Base-by-base conservation (phyloP, 768 basidiomycete species). In the Fomitopsis pulvina region DNA sequence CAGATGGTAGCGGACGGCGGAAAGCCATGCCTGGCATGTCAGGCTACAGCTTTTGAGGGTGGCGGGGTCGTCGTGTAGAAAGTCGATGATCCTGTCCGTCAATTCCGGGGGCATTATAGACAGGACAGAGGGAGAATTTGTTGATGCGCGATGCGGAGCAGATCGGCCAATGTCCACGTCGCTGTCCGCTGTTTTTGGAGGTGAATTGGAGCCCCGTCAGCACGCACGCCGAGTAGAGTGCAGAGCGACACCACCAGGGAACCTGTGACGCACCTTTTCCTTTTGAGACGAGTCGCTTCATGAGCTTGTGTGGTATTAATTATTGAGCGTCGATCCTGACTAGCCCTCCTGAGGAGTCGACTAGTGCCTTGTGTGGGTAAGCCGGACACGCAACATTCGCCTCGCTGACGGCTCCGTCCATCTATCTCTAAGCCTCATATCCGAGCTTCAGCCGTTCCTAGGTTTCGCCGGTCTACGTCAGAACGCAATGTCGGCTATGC, bases 1-100 rank as follows among this genome's bases (percentile, higher is more conserved):
- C 9, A 47, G 40, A 46, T 59, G 57, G 37, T 48, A 59, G 16
- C 60, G 55, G 28, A 52, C 50, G 8, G 58, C 46, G 8, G 53
- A 55, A 11, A 61, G 56, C 60, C 58, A 59, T 21, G 32, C 24
- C 14, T 54, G 52, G 38, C 60, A 59, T 20, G 56, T 54, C 16
- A 59, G 52, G 3, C 50, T 52, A 21, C 48, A 53, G 26, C 29
- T 34, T 9, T 28, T 28, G 14, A 46, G 45, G 12, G 45, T n/a
- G 27, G 30, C 29, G 5, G 10, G 27, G 22, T 46, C 45, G 27
- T 28, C 45, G n/a, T 28, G 28, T 21, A 46, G 28, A 30, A 46
- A 46, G 45, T 46, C 45, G 27, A 46, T 28, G 18, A 46, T 46
- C 27, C 45, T 28, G 29, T 46, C 45, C 14, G 29, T 32, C 25